These are phyloP conservation scores for Nitzschia putrida DNA, from an alignment of 108 stramenopile genomes.

Conservation along the genomic window DNA sequence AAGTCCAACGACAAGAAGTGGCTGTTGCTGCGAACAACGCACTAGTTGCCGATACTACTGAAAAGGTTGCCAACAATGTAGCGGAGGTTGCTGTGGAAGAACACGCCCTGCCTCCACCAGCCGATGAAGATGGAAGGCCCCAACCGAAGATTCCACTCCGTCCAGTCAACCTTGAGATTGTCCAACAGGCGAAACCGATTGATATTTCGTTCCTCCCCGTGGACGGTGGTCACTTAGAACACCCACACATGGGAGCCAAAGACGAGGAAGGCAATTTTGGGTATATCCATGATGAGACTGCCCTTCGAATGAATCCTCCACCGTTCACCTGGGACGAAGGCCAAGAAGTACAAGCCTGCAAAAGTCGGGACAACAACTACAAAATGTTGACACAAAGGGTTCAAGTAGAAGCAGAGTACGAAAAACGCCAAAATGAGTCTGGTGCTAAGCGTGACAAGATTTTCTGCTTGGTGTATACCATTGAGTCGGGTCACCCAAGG, in stretches of 20 bases:
- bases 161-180: constrained; percentile 56
- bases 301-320: constrained; percentile 71
- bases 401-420: constrained; percentile 67
- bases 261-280: constrained; percentile 77
- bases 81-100: background rate
- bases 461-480: constrained; percentile 87
- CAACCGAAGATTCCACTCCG: constrained; percentile 70
- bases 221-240: constrained; percentile 58
- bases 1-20: background rate
- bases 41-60: background rate
- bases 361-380: constrained; percentile 55
- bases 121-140: constrained; percentile 16
- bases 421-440: constrained; percentile 49
- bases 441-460: constrained; percentile 75
- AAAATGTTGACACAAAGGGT: constrained; percentile 77
- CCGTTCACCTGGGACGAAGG: constrained; percentile 45
- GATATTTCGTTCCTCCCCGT: constrained; percentile 69
- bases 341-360: constrained; percentile 46
- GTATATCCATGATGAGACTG: constrained; percentile 83
- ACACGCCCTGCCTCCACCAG: background rate
- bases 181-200: constrained; percentile 59
- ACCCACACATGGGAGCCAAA: constrained; percentile 78
- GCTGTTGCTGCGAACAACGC: background rate
- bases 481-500: constrained; percentile 61
- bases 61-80: background rate